Base-by-base conservation (phyloP, 768 basidiomycete genomes). In the Tubosaeta sp. region DNA sequence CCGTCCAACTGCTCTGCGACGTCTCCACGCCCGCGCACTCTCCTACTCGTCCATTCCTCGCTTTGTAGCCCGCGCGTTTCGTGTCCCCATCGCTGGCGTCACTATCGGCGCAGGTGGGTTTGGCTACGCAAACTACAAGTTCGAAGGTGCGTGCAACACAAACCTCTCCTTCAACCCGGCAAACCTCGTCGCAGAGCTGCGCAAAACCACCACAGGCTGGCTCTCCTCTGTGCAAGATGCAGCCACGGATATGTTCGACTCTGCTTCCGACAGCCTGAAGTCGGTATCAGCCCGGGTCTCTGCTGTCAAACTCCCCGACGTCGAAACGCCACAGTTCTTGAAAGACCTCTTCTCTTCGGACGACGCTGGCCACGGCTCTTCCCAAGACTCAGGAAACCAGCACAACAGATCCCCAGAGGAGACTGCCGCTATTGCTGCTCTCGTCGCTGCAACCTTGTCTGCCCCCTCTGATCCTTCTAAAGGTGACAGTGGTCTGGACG, bases 41-140 rank as follows among this genome's bases (percentile, higher is more conserved):
- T 95, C 92, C 7, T 95, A 95, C 67, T 78, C 85, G 5, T 87
- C 91, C 10, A 87, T 97, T 55, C 94, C 94, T n/a, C 76, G 84
- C 57, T 89, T 95, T 58, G 82, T 95, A 42, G 84, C 86, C 0
- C 79, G 91, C 42, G 93, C 93, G 0, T 93, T 97, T 63, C 77
- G 88, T 46, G 84, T 97, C 1, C 94, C 94, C 26, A 79, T 92
- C 53, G 93, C 91, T 14, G 92, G 88, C 6, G 88, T 85, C 33
- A 91, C 91, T 1, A 81, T 95, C 25, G 95, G 95, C 5, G 94
- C 88, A 0, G 95, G 95, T 10, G 86, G 91, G 0, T 73, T 95
- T 51, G 91, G 91, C 5, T 98, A 97, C 71, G 95, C 93, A 19
- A 94, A 95, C 68, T 95, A 95, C 76, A 94, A 94, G 73, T 86